A percentile compares a stretch with the other conserved stretches of the same genome.
phyloP scores from a whole-genome alignment of 768 basidiomycete genomes.

The Butyriboletus loyo region DNA sequence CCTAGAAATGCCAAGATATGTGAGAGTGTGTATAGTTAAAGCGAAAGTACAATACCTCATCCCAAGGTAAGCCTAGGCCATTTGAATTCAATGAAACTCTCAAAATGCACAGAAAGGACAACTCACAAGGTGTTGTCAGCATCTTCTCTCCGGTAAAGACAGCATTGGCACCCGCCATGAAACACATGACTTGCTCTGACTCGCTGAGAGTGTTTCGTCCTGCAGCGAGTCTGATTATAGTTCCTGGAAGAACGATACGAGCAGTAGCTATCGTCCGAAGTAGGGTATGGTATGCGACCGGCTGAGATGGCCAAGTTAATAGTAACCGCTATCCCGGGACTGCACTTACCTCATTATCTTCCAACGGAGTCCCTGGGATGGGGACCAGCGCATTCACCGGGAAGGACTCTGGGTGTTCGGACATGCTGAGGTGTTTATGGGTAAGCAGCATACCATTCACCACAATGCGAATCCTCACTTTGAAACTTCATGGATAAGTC shows the following conservation, averaged over 20 bases:
- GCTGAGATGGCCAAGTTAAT: slow-evolving; percentile 42
- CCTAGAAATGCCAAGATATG: slow-evolving; percentile 39
- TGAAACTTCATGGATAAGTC: slow-evolving; percentile 90
- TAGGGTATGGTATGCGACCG: slow-evolving; percentile 76
- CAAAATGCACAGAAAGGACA: not conserved
- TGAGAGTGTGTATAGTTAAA: not conserved
- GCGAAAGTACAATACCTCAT: slow-evolving; percentile 54
- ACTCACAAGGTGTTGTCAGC: slow-evolving; percentile 93
- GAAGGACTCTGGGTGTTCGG: slow-evolving; percentile 97
- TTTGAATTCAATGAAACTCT: slow-evolving; percentile 4
- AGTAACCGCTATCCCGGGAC: not conserved
- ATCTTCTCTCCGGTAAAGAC: slow-evolving; percentile 98
- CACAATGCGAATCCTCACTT: slow-evolving; percentile 51
- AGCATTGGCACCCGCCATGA: slow-evolving; percentile 98
- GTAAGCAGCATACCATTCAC: slow-evolving; percentile 3
- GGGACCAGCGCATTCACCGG: slow-evolving; percentile 97
- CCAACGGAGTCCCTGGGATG: slow-evolving; percentile 91
- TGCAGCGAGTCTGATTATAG: slow-evolving; percentile 94
- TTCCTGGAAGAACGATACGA: slow-evolving; percentile 83
- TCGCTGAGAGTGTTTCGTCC: slow-evolving; percentile 87
- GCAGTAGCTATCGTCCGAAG: slow-evolving; percentile 95
- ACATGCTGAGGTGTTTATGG: slow-evolving; percentile 54
- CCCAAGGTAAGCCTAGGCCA: slow-evolving; percentile 82
- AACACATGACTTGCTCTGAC: slow-evolving; percentile 95
- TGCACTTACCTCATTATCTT: slow-evolving; percentile 72